Base-by-base conservation (phyloP, 192 early-diverging fungal species). In the Podila clonocystis region DNA sequence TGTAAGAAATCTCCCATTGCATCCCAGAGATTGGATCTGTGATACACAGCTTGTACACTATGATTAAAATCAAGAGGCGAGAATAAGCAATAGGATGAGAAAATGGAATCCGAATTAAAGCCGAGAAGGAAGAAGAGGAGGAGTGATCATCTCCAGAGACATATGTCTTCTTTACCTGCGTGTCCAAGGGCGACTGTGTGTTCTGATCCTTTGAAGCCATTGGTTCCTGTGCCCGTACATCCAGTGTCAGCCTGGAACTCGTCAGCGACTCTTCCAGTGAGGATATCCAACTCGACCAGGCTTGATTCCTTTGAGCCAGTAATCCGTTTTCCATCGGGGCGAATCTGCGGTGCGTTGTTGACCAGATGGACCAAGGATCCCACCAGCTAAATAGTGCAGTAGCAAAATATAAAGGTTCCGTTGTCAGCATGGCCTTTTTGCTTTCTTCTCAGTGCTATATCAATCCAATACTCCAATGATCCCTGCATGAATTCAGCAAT, bases 1-100 rank as follows among this genome's bases (percentile, higher is more conserved):
- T 80, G 49, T 80, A 80, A 0, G 77, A 68, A 17, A 80, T 68
- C 11, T 80, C 77, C 77, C 77, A 80, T 30, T 73, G 60, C 71
- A 73, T 65, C 7, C 62, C 62, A 5, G 77, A 80, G 4, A 48
- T 41, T 17, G 68, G 77, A 62, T 80, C 77, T 13, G 22, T 20
- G 28, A 80, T 73, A 3, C 55, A 58, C 9, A 80, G 58, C 12
- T 61, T 55, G 50, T 80, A 80, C 49, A 72, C 77, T 80, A 69
- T 52, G 24, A 26, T 22, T 12, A 36, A 30, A 65, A 29, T 45
- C 38, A 65, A 65, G 8, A 17, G 0, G 30, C 7, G 62, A 70
- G n/a, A 11, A 28, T 9, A 71, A 50, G 45, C 57, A 63, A 26
- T 28, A 45, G 6, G 33, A 17, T 17, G 50, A 52, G 28, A 20